Evolutionary conservation across 352 stramenopile species (phyloP), one percentile per base, ranked within the genome.

Genomic region (Phytophthora lateralis): DNA sequence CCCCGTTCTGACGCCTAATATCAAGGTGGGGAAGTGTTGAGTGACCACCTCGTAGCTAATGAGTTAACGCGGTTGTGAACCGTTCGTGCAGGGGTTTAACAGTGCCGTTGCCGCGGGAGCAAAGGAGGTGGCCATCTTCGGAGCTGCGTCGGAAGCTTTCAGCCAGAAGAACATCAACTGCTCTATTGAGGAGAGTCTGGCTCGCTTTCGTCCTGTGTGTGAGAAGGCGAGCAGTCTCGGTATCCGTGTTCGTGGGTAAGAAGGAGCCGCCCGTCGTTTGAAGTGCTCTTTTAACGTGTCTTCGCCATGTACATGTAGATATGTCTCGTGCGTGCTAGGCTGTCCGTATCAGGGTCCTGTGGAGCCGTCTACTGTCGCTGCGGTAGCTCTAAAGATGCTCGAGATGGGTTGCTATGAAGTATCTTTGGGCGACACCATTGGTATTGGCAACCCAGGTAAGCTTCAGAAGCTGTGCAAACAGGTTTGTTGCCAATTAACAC

Each of bases 141-240:
- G 78, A 7, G 93, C 97, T 0, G 96, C 97, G 5, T 98, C 94
- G 11, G 97, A 99, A 60, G 75, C 80, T 20, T 99, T 99, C 67
- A 98, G 91, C 37, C 76, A 91, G 51, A 96, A 95, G 71, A 99
- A 99, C 66, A 98, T 99, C 66, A 99, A 99, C 74, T 99, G 96
- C 65, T 97, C 82, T 8, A 98, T 99, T 60, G 78, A 97, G 42
- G 95, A 99, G 69, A 98, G 92, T 44, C 63, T 99, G 1, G 78
- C 97, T 41, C 90, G 96, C 18, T 98, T 99, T 69, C 73, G 78
- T 9, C 88, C 80, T 3, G 90, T 99, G 21, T 89, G 87, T 35
- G 85, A 96, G 18, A 89, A 89, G 57, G 93, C 95, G 15, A 66
- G 79, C 30, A 64, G 74, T 35, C 62, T 93, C 2, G 82, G 89